Evolutionary conservation across 345 rosid species (phyloP), one percentile per base, ranked within the genome.

Genomic region (Melaleuca quinquenervia): DNA sequence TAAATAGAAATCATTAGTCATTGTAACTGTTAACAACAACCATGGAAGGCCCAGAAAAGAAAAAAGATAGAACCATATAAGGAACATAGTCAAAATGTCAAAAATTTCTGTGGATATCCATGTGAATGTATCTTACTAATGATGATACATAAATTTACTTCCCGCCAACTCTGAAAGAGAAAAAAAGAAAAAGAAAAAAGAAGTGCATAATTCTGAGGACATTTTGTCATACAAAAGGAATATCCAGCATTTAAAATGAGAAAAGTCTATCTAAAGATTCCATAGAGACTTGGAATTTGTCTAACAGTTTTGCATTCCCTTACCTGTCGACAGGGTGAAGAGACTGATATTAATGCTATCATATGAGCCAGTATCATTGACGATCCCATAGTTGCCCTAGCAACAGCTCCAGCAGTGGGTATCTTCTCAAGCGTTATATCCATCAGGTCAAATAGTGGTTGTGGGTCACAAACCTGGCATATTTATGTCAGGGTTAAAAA

Each of bases 371-470:
- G 95, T 88, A 96, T 85, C 89, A 94, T 93, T 86, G 95, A 82
- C 50, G 99, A 97, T 82, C 96, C 96, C 90, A 95, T 84, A 8
- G 95, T 92, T 84, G 99, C 94, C 60, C 91, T 93, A 51, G 98
- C 94, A 90, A 94, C 93, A 87, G 91, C 87, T 86, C 97, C 96
- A 85, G 94, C 87, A 88, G 98, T 91, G 87, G 99, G 95, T 85
- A 97, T 86, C 88, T 93, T 94, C 88, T 97, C 99, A 84, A 97
- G 90, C 56, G 93, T 90, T 87, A 94, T 91, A n/a, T 95, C 94
- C 98, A 96, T 95, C 93, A 94, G 89, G 85, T 94, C 96, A 86
- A 91, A 94, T 78, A 97, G 85, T 44, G 95, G 92, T 45, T 88
- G 91, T 45, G 95, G 87, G 84, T 96, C 94, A 85, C 91, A 93